Conservation (phyloP, 345 rosid genomes). For the Linum trigynum region DNA sequence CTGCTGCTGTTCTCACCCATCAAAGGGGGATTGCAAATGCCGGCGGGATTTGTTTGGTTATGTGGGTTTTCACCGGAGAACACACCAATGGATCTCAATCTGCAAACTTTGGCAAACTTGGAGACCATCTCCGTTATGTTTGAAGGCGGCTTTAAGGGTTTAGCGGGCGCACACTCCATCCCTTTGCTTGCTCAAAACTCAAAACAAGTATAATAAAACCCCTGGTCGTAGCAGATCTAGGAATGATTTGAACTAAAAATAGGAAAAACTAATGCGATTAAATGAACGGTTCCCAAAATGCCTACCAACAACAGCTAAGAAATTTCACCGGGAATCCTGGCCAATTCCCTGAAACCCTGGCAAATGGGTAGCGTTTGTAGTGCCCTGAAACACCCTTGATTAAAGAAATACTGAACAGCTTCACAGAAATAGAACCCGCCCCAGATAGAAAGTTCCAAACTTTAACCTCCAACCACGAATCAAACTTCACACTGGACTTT, state of each 20-base stretch:
- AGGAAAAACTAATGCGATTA: neutral
- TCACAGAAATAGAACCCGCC: neutral
- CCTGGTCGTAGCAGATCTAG: constrained; percentile 9
- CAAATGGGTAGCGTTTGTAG: neutral
- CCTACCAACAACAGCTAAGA: constrained; percentile 7
- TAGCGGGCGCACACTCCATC: constrained; percentile 37
- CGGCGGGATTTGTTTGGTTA: constrained; percentile 11
- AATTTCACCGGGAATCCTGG: constrained; percentile 10
- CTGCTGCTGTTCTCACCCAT: constrained; percentile 19
- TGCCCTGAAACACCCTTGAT: constrained; percentile 1
- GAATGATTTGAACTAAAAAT: neutral
- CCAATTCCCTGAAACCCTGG: constrained; percentile 8
- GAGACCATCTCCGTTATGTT: constrained; percentile 43
- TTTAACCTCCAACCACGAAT: neutral
- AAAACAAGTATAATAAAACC: neutral
- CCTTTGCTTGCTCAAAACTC: neutral
- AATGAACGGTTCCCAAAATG: neutral
- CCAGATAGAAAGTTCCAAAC: neutral
- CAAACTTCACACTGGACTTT: neutral
- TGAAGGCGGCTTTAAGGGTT: constrained; percentile 31
- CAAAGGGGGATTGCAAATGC: constrained; percentile 1
- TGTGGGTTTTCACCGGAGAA: constrained; percentile 29
- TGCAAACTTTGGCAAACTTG: constrained; percentile 50
- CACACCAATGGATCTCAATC: constrained; percentile 51
- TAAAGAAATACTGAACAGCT: neutral